These are phyloP conservation scores for Blattamonas nauphoetae DNA, from an alignment of 78 protist species.

Conservation along the genomic window DNA sequence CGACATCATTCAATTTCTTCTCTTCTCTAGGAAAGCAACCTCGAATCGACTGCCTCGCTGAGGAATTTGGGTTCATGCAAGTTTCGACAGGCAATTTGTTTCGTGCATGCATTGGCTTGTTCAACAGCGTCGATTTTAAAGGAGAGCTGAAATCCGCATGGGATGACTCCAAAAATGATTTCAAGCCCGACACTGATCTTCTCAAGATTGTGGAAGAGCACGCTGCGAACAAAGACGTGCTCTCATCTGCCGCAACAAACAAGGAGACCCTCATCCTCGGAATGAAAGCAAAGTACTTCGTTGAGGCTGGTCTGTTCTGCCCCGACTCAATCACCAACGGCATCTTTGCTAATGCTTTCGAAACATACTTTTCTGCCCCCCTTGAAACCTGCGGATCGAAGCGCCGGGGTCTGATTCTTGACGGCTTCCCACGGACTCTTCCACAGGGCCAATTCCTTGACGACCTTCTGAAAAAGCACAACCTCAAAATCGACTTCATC, in stretches of 20 bases:
- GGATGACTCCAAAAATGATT: not conserved
- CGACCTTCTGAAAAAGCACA: not conserved
- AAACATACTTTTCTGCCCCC: not conserved
- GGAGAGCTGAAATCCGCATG: not conserved
- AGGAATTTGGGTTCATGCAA: not conserved
- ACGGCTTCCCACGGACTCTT: conserved; percentile 6
- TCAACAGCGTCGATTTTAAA: not conserved
- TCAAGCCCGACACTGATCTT: not conserved
- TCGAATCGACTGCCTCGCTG: not conserved
- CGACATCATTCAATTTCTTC: not conserved
- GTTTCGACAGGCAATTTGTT: not conserved
- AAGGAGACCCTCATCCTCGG: not conserved
- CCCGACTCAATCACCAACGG: not conserved
- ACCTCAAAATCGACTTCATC: not conserved
- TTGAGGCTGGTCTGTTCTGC: not conserved
- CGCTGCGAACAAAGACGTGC: not conserved
- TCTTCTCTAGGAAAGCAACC: not conserved
- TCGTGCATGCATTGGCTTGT: not conserved
- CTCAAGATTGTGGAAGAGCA: not conserved
- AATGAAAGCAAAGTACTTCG: not conserved
- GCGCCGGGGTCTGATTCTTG: not conserved
- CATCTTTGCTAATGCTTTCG: not conserved
- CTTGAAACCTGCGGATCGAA: not conserved
- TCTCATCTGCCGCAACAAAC: not conserved
- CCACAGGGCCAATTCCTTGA: not conserved